Evolutionary conservation across 257 asterid genomes (phyloP).

Genomic region (Nicotiana tabacum): DNA sequence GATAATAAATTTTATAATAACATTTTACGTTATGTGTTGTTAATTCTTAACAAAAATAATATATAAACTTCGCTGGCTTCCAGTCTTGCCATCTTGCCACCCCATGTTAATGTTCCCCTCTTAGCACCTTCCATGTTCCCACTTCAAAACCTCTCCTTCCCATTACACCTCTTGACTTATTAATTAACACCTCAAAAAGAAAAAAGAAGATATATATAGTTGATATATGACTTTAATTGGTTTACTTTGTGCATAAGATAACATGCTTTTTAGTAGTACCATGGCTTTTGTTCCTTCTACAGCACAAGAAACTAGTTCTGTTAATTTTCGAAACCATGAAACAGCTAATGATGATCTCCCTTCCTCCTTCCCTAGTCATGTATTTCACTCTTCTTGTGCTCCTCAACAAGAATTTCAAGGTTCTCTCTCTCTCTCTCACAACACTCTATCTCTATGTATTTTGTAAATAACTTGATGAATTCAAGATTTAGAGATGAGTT

Average conservation of each 20-base stretch:
- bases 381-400: slow-evolving; percentile 25
- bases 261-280: slow-evolving; percentile 21
- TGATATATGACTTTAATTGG: slow-evolving; percentile 4
- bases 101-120: slow-evolving; percentile 36
- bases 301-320: not conserved
- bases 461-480: not conserved
- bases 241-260: slow-evolving; percentile 6
- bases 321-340: slow-evolving; percentile 40
- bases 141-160: slow-evolving; percentile 9
- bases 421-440: not conserved
- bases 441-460: not conserved
- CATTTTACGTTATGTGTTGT: slow-evolving; percentile 41
- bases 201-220: not conserved
- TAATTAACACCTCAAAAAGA: not conserved
- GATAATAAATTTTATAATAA: slow-evolving; percentile 31
- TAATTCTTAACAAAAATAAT: slow-evolving; percentile 17
- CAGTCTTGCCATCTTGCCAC: slow-evolving; percentile 51
- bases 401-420: slow-evolving; percentile 58
- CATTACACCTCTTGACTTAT: slow-evolving; percentile 3
- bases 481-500: not conserved
- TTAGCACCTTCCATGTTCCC: slow-evolving; percentile 30
- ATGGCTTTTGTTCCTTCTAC: slow-evolving; percentile 47
- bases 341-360: slow-evolving; percentile 27
- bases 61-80: slow-evolving; percentile 65
- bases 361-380: slow-evolving; percentile 12